These are phyloP conservation scores for Huiozyma sinensis DNA, from an alignment of 805 yeast species.

Conservation along the genomic window DNA sequence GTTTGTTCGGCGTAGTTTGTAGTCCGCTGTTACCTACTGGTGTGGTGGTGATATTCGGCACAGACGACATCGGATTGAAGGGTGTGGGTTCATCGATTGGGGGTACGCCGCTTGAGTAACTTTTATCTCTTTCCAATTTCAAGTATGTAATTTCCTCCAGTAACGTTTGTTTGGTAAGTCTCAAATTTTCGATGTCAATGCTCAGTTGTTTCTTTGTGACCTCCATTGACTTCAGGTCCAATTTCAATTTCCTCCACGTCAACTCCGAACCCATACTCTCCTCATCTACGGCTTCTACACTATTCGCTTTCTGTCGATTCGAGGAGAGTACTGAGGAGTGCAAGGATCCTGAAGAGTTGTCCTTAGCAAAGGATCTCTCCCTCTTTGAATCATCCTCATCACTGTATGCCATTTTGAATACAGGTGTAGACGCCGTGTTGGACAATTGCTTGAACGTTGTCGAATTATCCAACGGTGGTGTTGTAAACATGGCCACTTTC, in stretches of 20 bases:
- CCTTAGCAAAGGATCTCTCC: not conserved
- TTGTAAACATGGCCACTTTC: conserved; percentile 11
- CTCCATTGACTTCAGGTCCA: conserved; percentile 33
- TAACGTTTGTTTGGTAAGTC: conserved; percentile 36
- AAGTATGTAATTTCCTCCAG: conserved; percentile 34
- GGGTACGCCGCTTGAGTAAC: not conserved
- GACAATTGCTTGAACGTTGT: not conserved
- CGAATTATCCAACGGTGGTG: conserved; percentile 9
- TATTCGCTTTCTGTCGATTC: not conserved
- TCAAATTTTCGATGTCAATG: conserved; percentile 44
- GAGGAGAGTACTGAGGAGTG: not conserved
- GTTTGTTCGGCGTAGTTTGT: conserved; percentile 10
- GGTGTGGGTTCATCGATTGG: not conserved
- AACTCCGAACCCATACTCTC: conserved; percentile 16
- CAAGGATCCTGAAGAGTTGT: not conserved
- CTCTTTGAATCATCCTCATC: not conserved
- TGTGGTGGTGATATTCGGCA: too few species aligned
- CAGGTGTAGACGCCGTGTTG: not conserved
- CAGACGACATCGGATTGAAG: not conserved
- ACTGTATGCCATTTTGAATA: not conserved
- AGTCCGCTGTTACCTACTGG: not conserved
- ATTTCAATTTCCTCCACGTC: conserved; percentile 32
- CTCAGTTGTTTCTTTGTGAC: conserved; percentile 34
- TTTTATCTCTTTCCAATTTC: conserved; percentile 3
- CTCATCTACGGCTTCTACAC: not conserved